Percentiles rank a stretch among this genome's conserved stretches.
Conservation (phyloP, 2,329 filamentous ascomycete genomes). For the Fusarium sp. region DNA sequence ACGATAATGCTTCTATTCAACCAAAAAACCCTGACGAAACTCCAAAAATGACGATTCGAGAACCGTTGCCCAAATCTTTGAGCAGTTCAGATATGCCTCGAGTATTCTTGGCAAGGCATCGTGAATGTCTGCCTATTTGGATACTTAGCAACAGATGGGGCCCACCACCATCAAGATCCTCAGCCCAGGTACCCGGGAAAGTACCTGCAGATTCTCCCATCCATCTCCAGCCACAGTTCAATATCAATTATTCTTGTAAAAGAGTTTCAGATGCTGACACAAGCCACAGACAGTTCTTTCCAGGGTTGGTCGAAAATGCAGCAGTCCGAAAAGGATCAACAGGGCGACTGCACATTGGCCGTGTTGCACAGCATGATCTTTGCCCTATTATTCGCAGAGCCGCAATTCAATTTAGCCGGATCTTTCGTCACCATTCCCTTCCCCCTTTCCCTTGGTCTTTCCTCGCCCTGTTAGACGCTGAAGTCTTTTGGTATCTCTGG, state of each 20-base stretch:
- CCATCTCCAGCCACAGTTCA: background rate
- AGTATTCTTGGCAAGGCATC: background rate
- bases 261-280: background rate
- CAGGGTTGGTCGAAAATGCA: background rate
- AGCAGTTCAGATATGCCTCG: background rate
- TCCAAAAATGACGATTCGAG: background rate
- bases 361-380: background rate
- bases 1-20: background rate
- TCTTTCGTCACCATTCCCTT: background rate
- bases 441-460: background rate
- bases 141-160: background rate
- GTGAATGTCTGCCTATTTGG: background rate
- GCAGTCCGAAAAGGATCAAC: background rate
- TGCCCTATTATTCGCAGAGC: background rate
- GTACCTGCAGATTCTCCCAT: background rate
- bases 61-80: background rate
- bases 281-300: background rate
- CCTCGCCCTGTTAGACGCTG: background rate
- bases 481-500: background rate
- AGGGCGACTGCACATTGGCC: background rate
- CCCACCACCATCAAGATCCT: background rate
- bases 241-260: background rate
- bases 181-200: background rate
- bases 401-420: background rate
- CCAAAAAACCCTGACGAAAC: background rate